These are phyloP conservation scores for Fusarium clavum DNA, from an alignment of 2,329 filamentous ascomycete genomes.

Conservation along the genomic window DNA sequence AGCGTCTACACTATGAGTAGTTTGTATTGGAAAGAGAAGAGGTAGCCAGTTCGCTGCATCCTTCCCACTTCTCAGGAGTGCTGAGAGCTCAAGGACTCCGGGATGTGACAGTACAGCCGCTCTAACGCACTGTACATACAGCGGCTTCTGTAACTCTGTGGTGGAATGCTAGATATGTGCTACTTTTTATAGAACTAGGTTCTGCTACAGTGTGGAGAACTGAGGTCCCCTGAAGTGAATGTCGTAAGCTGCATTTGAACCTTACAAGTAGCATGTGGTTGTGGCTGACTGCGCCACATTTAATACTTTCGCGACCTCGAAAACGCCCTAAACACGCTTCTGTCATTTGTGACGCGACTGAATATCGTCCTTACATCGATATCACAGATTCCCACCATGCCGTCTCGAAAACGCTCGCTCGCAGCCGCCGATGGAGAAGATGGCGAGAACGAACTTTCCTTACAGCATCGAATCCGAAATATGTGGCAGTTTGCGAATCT, in stretches of 20 bases:
- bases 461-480: conserved; percentile 77
- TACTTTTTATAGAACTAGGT: conserved; percentile 43
- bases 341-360: conserved; percentile 44
- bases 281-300: conserved; percentile 46
- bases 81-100: conserved; percentile 28
- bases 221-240: conserved; percentile 29
- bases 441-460: conserved; percentile 29
- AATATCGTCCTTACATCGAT: conserved; percentile 25
- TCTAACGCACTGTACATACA: conserved; percentile 35
- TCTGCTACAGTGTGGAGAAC: conserved; percentile 39
- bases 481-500: conserved; percentile 97
- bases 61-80: conserved; percentile 41
- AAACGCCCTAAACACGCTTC: conserved; percentile 35
- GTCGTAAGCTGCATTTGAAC: conserved; percentile 26
- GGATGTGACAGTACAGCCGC: conserved; percentile 25
- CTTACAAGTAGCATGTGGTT: conserved; percentile 36
- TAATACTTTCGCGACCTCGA: conserved; percentile 38
- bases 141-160: background rate
- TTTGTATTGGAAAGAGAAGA: conserved; percentile 23
- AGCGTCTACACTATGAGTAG: conserved; percentile 26
- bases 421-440: conserved; percentile 33
- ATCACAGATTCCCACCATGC: conserved; percentile 42
- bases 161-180: conserved; percentile 17
- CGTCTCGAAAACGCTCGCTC: conserved; percentile 45
- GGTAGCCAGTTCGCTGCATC: conserved; percentile 30